A percentile compares a stretch with the other conserved stretches of the same genome.
Conservation (phyloP, 257 asterid species). For the Ballota nigra region DNA sequence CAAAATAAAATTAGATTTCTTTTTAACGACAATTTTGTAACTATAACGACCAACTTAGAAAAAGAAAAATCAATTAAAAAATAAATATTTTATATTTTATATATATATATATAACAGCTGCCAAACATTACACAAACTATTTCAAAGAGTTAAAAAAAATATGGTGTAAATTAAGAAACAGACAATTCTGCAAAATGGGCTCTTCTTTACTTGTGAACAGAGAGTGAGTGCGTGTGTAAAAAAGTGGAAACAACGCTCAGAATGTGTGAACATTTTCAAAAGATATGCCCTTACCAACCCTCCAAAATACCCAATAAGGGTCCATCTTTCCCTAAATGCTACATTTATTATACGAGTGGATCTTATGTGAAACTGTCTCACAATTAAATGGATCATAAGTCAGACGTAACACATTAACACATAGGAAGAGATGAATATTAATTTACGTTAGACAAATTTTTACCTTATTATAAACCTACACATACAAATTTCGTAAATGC, state of each 20-base stretch:
- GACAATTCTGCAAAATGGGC: constrained; percentile 10
- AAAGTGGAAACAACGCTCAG: constrained; percentile 21
- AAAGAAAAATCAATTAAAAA: not conserved
- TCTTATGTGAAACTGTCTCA: no score
- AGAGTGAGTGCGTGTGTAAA: not conserved
- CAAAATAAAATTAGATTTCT: not conserved
- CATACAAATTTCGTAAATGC: no score
- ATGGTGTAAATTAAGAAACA: not conserved
- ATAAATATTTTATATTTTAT: no score
- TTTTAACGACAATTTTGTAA: not conserved
- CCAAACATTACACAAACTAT: not conserved
- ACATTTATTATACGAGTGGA: no score
- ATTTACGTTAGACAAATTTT: no score
- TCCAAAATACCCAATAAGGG: not conserved
- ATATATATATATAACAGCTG: no score
- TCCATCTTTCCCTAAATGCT: not conserved
- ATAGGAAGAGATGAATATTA: no score
- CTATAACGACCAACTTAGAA: not conserved
- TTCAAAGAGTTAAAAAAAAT: not conserved
- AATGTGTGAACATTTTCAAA: no score
- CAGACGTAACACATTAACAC: no score
- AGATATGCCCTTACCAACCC: not conserved
- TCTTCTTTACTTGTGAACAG: not conserved
- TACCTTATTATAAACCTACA: no score
- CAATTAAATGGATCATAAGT: no score